Evolutionary conservation across 108 stramenopile genomes (phyloP), one percentile per base, ranked within the genome.

Genomic region (Conticribra guillardii): DNA sequence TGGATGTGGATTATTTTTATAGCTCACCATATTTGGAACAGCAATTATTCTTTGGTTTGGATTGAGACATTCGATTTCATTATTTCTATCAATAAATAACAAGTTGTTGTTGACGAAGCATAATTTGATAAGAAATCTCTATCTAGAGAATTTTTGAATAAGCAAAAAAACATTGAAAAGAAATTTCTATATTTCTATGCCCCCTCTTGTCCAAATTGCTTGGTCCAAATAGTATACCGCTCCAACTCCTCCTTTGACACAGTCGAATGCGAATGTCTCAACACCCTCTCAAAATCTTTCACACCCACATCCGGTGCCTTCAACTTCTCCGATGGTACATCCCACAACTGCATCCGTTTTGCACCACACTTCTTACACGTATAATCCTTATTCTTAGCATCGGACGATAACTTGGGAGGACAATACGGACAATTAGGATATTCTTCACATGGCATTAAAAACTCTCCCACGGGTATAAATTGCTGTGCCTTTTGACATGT

Each of bases 121-220:
- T n/a, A n/a, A n/a, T n/a, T n/a, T n/a, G n/a, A n/a, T n/a, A n/a
- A n/a, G n/a, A n/a, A n/a, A n/a, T n/a, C n/a, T n/a, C n/a, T n/a
- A n/a, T n/a, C n/a, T n/a, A n/a, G n/a, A 41, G 11, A 41, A 11
- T 41, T 41, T 41, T 9, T 41, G 37, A 41, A 41, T 41, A 41
- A 51, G 50, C 50, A 17, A 19, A 4, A 16, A 4, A 21, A 17
- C 4, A 51, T 21, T 4, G 50, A 18, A 11, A 51, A 21, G 4
- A 51, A 14, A 51, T 19, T 19, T 19, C 17, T 18, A 19, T 34
- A 15, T 18, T 5, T 17, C 62, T 83, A 95, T 24, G 89, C 95
- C 48, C 98, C 98, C 58, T 98, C 97, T 78, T 98, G 96, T 11
- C 98, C 99, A 91, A 99, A 99, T 63, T 96, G 79, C 37, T 84